Conservation (phyloP, 2,329 filamentous ascomycete genomes). For the Akanthomyces uredinophilus region DNA sequence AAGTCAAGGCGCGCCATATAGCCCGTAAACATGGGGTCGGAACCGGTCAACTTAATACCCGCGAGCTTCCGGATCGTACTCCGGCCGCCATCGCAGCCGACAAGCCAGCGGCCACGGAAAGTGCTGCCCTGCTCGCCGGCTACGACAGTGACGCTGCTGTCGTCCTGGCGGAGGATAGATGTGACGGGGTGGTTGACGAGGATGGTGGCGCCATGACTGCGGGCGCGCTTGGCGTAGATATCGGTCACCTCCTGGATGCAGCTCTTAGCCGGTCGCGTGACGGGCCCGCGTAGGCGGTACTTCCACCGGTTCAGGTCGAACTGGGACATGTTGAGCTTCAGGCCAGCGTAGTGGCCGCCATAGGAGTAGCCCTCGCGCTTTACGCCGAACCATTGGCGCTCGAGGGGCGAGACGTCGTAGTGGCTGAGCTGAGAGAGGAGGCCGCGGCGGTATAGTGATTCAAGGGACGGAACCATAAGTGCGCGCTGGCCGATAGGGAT, state of each 20-base stretch:
- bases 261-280: conserved; percentile 19
- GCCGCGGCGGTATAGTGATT: conserved; percentile 34
- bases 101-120: conserved; percentile 27
- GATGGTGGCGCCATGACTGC: conserved; percentile 25
- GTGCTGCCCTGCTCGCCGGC: background rate
- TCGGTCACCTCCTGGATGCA: conserved; percentile 23
- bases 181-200: conserved; percentile 24
- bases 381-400: conserved; percentile 15
- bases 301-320: conserved; percentile 26
- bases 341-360: conserved; percentile 31
- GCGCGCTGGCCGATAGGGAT: conserved; percentile 26
- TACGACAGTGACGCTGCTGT: conserved; percentile 21
- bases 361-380: conserved; percentile 17
- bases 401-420: conserved; percentile 15
- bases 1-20: conserved; percentile 30
- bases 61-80: conserved; percentile 34
- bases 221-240: conserved; percentile 20
- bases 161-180: conserved; percentile 20
- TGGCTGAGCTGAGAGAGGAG: conserved; percentile 27
- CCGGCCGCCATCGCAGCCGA: conserved; percentile 39
- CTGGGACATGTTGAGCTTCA: conserved; percentile 23
- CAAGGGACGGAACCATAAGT: conserved; percentile 30
- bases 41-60: conserved; percentile 33
- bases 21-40: conserved; percentile 31
- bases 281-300: conserved; percentile 29